Evolutionary conservation across 2,329 filamentous ascomycete genomes (phyloP).

Genomic region (Furcasterigmium sp.): DNA sequence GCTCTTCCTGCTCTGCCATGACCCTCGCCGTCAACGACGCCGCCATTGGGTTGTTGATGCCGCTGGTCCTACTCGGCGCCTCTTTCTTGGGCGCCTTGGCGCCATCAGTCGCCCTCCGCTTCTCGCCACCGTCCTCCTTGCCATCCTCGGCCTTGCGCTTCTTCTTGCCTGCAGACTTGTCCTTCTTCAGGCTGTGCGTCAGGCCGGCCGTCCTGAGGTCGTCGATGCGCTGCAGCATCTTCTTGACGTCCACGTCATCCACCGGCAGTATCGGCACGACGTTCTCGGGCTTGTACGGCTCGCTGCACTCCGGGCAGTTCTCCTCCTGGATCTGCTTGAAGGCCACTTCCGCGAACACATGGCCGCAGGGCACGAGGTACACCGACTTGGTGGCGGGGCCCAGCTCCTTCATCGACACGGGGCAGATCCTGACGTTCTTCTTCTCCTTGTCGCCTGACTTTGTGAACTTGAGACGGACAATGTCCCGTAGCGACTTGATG

Average conservation of each 20-base stretch:
- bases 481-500: constrained; percentile 80
- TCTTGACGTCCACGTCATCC: constrained; percentile 63
- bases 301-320: constrained; percentile 67
- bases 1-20: constrained; percentile 77
- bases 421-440: constrained; percentile 68
- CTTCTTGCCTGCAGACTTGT: constrained; percentile 58
- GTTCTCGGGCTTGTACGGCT: constrained; percentile 66
- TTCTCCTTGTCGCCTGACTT: constrained; percentile 32
- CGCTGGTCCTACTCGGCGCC: constrained; percentile 34
- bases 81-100: constrained; percentile 23
- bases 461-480: constrained; percentile 76
- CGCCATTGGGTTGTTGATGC: constrained; percentile 85
- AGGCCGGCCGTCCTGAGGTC: constrained; percentile 67
- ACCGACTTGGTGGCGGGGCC: constrained; percentile 75
- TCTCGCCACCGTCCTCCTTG: constrained; percentile 21
- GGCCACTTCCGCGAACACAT: constrained; percentile 84
- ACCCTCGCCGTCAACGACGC: constrained; percentile 83
- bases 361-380: constrained; percentile 90
- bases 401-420: constrained; percentile 80
- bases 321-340: constrained; percentile 72
- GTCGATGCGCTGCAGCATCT: constrained; percentile 60
- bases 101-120: constrained; percentile 12
- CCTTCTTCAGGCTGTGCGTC: constrained; percentile 86
- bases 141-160: constrained; percentile 58
- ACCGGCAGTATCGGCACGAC: constrained; percentile 78